Evolutionary conservation across 1,284 basidiomycete species (phyloP).

Genomic region (Cutaneotrichosporon cyanovorans): DNA sequence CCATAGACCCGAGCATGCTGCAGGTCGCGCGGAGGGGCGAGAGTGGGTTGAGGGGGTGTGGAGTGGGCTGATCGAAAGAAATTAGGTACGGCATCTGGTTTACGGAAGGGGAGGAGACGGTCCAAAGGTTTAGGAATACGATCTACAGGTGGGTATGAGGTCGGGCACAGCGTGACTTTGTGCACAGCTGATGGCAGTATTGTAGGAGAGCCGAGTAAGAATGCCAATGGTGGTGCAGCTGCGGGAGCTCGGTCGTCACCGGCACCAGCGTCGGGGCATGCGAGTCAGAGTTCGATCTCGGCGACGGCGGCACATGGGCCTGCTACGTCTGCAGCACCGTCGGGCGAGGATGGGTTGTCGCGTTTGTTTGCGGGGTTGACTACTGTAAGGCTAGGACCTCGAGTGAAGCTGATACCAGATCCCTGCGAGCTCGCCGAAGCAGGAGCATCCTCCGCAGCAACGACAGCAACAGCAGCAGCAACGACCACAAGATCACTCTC

Average conservation of each 20-base stretch:
- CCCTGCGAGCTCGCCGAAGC: background rate
- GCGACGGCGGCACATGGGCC: background rate
- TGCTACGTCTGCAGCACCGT: background rate
- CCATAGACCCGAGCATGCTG: conserved; percentile 30
- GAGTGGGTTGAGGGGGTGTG: conserved; percentile 24
- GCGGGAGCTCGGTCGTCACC: conserved; percentile 1
- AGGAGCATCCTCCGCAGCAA: too few relatives aligned
- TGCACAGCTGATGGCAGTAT: conserved; percentile 27
- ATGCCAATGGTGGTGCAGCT: conserved; percentile 1
- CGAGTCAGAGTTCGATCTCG: too few relatives aligned
- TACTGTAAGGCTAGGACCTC: conserved; percentile 2
- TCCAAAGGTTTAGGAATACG: conserved; percentile 24
- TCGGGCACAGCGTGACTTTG: too few relatives aligned
- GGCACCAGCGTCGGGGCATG: background rate
- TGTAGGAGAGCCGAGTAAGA: conserved; percentile 32
- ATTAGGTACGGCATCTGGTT: conserved; percentile 34
- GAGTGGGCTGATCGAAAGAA: conserved; percentile 4
- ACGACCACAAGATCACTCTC: too few relatives aligned
- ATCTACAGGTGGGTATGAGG: conserved; percentile 24
- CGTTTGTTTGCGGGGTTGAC: conserved; percentile 35
- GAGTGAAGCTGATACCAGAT: background rate
- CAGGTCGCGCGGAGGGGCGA: conserved; percentile 38
- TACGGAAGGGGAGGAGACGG: conserved; percentile 24
- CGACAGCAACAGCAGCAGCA: too few relatives aligned
- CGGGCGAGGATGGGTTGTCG: conserved; percentile 26